Evolutionary conservation across 805 yeast species (phyloP).

Genomic region (Cyberlindnera amylophila): DNA sequence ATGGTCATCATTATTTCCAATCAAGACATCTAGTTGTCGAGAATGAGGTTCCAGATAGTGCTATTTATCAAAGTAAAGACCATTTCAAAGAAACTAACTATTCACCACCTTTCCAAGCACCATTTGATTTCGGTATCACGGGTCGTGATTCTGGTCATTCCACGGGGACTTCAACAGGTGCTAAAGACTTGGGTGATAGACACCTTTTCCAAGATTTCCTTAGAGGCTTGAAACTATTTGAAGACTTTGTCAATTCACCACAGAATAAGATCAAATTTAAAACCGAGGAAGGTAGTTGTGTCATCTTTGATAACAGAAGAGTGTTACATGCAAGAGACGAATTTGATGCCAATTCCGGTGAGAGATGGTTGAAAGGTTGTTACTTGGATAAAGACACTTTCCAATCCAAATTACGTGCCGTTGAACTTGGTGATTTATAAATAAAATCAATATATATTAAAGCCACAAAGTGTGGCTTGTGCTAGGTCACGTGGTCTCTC

Average conservation of each 20-base stretch:
- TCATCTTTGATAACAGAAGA: conserved; percentile 68
- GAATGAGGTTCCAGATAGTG: conserved; percentile 29
- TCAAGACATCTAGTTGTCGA: conserved; percentile 62
- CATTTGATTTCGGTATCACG: conserved; percentile 56
- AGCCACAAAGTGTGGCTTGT: no score
- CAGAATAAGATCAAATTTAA: conserved; percentile 52
- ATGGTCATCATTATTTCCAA: conserved; percentile 57
- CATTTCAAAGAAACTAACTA: conserved; percentile 59
- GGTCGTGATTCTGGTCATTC: conserved; percentile 20
- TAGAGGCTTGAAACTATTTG: conserved; percentile 60
- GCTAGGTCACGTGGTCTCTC: no score
- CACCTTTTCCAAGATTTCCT: conserved; percentile 49
- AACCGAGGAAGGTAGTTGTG: conserved; percentile 56
- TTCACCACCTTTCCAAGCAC: conserved; percentile 84
- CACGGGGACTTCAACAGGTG: conserved; percentile 28
- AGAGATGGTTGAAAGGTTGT: conserved; percentile 73
- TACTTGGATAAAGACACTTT: conserved; percentile 70
- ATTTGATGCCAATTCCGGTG: conserved; percentile 43
- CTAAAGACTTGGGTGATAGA: conserved; percentile 37
- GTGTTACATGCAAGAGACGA: conserved; percentile 60
- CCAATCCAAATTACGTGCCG: conserved; percentile 50
- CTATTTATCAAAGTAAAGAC: conserved; percentile 20
- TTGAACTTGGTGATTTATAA: not conserved
- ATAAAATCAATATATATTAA: no score
- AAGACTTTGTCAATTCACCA: conserved; percentile 48